A percentile compares a stretch with the other conserved stretches of the same genome.
phyloP scores from a whole-genome alignment of 2,329 filamentous ascomycete species.

The Ophiostoma sp. region DNA sequence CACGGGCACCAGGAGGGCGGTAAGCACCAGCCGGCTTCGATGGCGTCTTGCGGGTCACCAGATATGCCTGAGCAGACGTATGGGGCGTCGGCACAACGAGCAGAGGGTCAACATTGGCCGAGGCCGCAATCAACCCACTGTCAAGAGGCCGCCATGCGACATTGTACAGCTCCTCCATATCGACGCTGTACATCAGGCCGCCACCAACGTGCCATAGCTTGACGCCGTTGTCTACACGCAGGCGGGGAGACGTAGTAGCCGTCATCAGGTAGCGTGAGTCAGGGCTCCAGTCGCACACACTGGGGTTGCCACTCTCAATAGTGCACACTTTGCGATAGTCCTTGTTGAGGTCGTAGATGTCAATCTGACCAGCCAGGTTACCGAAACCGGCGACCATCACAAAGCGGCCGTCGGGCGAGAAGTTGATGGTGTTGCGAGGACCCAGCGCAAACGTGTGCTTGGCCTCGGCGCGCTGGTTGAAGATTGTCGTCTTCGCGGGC shows the following conservation, averaged over 20 bases:
- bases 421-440: slow-evolving; percentile 90
- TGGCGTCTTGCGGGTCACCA: slow-evolving; percentile 84
- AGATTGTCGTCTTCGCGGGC: slow-evolving; percentile 98
- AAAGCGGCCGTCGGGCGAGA: slow-evolving; percentile 90
- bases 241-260: slow-evolving; percentile 90
- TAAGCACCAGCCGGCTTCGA: slow-evolving; percentile 97
- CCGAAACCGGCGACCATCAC: slow-evolving; percentile 93
- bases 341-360: slow-evolving; percentile 93
- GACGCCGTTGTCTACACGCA: slow-evolving; percentile 94
- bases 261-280: slow-evolving; percentile 95
- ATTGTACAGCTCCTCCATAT: slow-evolving; percentile 90
- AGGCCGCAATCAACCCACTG: slow-evolving; percentile 15
- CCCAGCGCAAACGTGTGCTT: slow-evolving; percentile 80
- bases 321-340: slow-evolving; percentile 89
- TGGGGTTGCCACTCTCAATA: slow-evolving; percentile 92
- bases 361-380: slow-evolving; percentile 94
- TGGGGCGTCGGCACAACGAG: slow-evolving; percentile 71
- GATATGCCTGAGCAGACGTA: slow-evolving; percentile 71
- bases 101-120: slow-evolving; percentile 64
- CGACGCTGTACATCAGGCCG: slow-evolving; percentile 87
- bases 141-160: slow-evolving; percentile 74
- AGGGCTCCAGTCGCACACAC: slow-evolving; percentile 94
- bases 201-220: slow-evolving; percentile 92
- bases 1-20: slow-evolving; percentile 86
- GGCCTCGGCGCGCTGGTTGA: slow-evolving; percentile 79